phyloP scores from a whole-genome alignment of 2,329 filamentous ascomycete species.

The Alternaria triticina region DNA sequence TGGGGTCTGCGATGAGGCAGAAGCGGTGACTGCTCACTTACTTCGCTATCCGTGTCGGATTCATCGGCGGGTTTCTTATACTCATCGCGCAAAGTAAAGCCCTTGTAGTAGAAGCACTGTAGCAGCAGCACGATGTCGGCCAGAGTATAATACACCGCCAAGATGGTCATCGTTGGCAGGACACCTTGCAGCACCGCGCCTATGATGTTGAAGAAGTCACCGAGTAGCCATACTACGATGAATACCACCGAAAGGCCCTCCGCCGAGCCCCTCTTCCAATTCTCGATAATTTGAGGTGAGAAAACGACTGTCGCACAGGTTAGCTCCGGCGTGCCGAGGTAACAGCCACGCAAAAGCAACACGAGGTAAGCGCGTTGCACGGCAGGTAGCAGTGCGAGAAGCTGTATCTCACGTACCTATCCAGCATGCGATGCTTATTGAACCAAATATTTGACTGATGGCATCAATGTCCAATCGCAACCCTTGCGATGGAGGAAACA shows the following conservation, averaged over 20 bases:
- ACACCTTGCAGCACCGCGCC: constrained; percentile 92
- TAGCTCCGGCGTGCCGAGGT: constrained; percentile 8
- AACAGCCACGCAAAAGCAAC: not conserved
- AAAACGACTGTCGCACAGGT: constrained; percentile 70
- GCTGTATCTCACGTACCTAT: constrained; percentile 55
- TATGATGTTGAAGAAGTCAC: constrained; percentile 96
- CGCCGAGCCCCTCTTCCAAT: constrained; percentile 83
- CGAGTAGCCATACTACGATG: constrained; percentile 88
- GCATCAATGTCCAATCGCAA: constrained; percentile 84
- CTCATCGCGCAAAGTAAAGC: constrained; percentile 63
- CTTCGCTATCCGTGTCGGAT: constrained; percentile 33
- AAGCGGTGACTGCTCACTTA: constrained; percentile 46
- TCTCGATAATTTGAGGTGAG: constrained; percentile 94
- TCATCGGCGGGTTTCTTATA: constrained; percentile 33
- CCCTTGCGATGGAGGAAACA: constrained; percentile 62
- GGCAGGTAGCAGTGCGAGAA: not conserved
- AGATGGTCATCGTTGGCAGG: constrained; percentile 90
- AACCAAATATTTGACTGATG: constrained; percentile 91
- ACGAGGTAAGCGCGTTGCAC: not conserved
- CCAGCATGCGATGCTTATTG: constrained; percentile 97
- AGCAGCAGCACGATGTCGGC: constrained; percentile 86
- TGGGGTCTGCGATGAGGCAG: constrained; percentile 36
- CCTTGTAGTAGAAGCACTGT: constrained; percentile 96
- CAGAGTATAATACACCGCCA: constrained; percentile 93
- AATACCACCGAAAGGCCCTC: constrained; percentile 92